Evolutionary conservation across 73 alveolate species (phyloP).

Genomic region (Blepharisma stoltei): DNA sequence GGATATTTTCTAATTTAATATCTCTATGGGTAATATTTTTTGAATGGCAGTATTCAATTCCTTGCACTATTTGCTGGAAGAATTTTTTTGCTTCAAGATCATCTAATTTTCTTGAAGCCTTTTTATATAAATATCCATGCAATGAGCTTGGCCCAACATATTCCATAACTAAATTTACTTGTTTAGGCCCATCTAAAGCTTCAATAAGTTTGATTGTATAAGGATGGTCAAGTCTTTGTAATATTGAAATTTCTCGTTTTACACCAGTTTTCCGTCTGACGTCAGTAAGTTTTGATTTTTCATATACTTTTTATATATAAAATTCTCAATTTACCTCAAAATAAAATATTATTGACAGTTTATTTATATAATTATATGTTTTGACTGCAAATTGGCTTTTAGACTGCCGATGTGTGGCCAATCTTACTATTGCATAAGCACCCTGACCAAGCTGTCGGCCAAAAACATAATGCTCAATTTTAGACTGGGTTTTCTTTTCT

Average conservation of each 20-base stretch:
- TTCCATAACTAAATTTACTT: constrained; percentile 70
- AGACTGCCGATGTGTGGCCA: neutral
- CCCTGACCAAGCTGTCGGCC: constrained; percentile 2
- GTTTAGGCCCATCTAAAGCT: constrained; percentile 63
- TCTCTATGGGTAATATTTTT: constrained; percentile 72
- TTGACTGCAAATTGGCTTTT: neutral
- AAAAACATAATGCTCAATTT: constrained; percentile 9
- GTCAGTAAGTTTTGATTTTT: constrained; percentile 20
- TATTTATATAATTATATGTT: too few species aligned
- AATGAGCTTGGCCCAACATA: constrained; percentile 66
- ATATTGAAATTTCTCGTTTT: constrained; percentile 32
- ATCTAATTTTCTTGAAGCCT: constrained; percentile 49
- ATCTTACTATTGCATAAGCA: constrained; percentile 17
- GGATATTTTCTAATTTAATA: constrained; percentile 68
- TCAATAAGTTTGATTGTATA: constrained; percentile 71
- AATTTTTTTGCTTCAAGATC: constrained; percentile 52
- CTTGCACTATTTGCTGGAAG: constrained; percentile 58
- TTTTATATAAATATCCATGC: constrained; percentile 36
- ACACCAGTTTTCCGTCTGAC: neutral
- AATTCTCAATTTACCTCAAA: too few species aligned
- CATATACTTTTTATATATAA: too few species aligned
- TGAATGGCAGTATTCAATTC: constrained; percentile 58
- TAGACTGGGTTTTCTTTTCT: too few species aligned
- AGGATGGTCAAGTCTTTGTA: constrained; percentile 66
- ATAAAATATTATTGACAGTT: too few species aligned